A percentile compares a stretch with the other conserved stretches of the same genome.
Evolutionary conservation across 2,329 filamentous ascomycete genomes (phyloP).

Genomic region (Albophoma yamanashiensis): DNA sequence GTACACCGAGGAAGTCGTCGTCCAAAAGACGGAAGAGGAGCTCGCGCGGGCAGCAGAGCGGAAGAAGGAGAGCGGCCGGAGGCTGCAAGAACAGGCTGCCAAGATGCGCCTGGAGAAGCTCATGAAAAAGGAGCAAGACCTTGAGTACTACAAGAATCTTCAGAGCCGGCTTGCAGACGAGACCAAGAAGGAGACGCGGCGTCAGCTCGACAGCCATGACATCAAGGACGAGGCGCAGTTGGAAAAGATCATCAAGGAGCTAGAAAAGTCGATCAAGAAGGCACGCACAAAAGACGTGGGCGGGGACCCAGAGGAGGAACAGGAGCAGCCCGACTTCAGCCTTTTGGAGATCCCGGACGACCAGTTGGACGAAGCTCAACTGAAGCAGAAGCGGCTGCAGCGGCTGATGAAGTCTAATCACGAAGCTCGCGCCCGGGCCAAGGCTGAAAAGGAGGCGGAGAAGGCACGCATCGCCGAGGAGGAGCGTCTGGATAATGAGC

Average conservation of each 20-base stretch:
- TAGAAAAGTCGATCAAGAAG: slow-evolving; percentile 83
- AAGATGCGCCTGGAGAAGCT: slow-evolving; percentile 96
- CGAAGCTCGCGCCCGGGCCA: slow-evolving; percentile 85
- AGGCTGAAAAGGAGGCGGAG: slow-evolving; percentile 90
- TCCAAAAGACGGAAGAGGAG: slow-evolving; percentile 92
- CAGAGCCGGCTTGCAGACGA: slow-evolving; percentile 61
- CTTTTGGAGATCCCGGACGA: slow-evolving; percentile 85
- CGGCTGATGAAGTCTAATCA: slow-evolving; percentile 89
- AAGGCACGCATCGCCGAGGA: slow-evolving; percentile 76
- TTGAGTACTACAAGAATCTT: slow-evolving; percentile 86
- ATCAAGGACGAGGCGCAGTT: slow-evolving; percentile 84
- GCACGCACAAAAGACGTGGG: slow-evolving; percentile 91
- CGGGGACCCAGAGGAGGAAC: slow-evolving; percentile 66
- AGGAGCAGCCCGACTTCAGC: slow-evolving; percentile 76
- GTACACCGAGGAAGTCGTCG: slow-evolving; percentile 78
- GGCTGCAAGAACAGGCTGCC: slow-evolving; percentile 89
- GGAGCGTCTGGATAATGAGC: slow-evolving; percentile 72
- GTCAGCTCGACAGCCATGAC: slow-evolving; percentile 80
- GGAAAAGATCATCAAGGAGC: slow-evolving; percentile 74
- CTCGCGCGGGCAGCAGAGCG: slow-evolving; percentile 82
- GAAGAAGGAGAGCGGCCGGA: slow-evolving; percentile 84
- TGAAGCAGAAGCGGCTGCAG: slow-evolving; percentile 91
- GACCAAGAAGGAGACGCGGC: slow-evolving; percentile 84
- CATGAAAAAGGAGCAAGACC: slow-evolving; percentile 88
- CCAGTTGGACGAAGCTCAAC: slow-evolving; percentile 77